Percentiles rank a stretch among this genome's conserved stretches.
Conservation (phyloP, 352 stramenopile genomes). For the Globisporangium splendens region DNA sequence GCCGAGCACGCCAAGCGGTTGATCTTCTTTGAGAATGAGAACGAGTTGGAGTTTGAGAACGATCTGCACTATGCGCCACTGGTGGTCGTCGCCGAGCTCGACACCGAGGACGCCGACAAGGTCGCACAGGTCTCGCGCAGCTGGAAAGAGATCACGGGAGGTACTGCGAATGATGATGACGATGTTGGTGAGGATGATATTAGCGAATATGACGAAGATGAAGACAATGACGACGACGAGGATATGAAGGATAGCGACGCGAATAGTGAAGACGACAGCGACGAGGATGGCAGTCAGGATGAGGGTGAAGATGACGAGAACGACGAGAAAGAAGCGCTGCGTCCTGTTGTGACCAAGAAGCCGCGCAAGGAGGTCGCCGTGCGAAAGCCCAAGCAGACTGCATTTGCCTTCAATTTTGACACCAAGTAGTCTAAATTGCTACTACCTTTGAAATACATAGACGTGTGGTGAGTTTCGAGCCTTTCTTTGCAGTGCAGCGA, state of each 20-base stretch:
- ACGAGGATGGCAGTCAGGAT: constrained; percentile 15
- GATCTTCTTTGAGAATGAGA: constrained; percentile 59
- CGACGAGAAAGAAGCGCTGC: neutral
- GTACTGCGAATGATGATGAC: neutral
- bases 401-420: constrained; percentile 45
- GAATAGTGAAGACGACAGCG: constrained; percentile 16
- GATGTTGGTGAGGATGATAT: neutral
- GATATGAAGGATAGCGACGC: neutral
- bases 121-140: constrained; percentile 38
- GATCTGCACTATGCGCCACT: constrained; percentile 57
- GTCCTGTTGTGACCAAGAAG: constrained; percentile 4
- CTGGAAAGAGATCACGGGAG: constrained; percentile 32
- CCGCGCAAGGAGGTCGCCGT: neutral
- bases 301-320: constrained; percentile 25
- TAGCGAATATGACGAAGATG: constrained; percentile 6
- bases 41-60: constrained; percentile 61
- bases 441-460: no score
- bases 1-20: constrained; percentile 68
- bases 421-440: neutral
- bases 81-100: constrained; percentile 26
- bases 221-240: constrained; percentile 10
- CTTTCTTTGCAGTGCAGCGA: no score
- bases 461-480: no score
- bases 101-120: constrained; percentile 20
- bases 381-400: constrained; percentile 13